Percentiles rank a stretch among this genome's conserved stretches.
Evolutionary conservation across 106 monocot genomes (phyloP).

Genomic region (Allium fistulosum): DNA sequence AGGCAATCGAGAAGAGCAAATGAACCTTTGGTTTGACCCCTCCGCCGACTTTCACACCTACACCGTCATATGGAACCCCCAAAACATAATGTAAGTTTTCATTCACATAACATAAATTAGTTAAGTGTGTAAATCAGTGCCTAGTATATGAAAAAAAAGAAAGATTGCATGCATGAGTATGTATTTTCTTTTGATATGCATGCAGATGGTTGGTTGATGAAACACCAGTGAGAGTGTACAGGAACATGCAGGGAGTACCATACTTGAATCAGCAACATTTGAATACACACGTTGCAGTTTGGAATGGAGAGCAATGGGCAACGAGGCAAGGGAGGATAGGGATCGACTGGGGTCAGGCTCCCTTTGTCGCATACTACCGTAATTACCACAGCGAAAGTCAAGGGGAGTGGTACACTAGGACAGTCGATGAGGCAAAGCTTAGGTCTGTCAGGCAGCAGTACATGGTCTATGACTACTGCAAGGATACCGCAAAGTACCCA

Average conservation of each 20-base stretch:
- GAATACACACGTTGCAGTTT: background rate
- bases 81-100: constrained; percentile 2
- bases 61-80: constrained; percentile 6
- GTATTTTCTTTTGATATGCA: background rate
- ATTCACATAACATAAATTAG: background rate
- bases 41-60: constrained; percentile 6
- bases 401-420: background rate
- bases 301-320: constrained; percentile 5
- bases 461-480: constrained; percentile 1
- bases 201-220: constrained; percentile 3
- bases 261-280: background rate
- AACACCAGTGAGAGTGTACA: constrained; percentile 1
- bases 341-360: constrained; percentile 4
- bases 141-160: background rate
- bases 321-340: background rate
- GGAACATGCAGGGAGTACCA: background rate
- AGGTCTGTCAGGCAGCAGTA: background rate
- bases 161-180: background rate
- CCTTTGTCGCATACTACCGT: background rate
- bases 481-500: background rate
- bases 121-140: background rate
- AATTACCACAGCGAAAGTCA: background rate
- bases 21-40: constrained; percentile 6
- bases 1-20: constrained; percentile 6
- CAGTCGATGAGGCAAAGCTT: background rate